These are phyloP conservation scores for Lentinula detonsa DNA, from an alignment of 768 basidiomycete species.

Conservation along the genomic window DNA sequence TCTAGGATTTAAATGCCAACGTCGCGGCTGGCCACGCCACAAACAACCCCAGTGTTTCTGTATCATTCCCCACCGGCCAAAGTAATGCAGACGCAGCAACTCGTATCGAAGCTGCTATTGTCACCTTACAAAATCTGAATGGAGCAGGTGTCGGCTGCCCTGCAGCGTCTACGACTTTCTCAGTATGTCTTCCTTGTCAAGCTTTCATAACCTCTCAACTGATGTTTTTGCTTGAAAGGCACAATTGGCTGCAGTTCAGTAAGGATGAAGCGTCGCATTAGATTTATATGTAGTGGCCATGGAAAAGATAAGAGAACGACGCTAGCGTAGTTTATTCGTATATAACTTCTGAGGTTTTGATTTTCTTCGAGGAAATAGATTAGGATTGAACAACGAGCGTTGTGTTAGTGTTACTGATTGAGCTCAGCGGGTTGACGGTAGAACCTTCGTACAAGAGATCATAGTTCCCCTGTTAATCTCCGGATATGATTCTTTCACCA, in stretches of 20 bases:
- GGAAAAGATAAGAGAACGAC: not conserved
- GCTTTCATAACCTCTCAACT: not conserved
- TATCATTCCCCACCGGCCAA: conserved; percentile 60
- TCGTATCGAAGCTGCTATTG: conserved; percentile 51
- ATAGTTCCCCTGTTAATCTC: no score
- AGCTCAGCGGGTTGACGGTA: no score
- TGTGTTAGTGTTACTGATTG: no score
- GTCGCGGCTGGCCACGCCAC: conserved; percentile 56
- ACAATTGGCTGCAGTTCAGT: conserved; percentile 6
- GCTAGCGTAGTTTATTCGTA: not conserved
- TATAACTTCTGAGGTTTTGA: no score
- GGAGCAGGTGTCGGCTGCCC: conserved; percentile 69
- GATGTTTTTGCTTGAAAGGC: not conserved
- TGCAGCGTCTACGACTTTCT: conserved; percentile 56
- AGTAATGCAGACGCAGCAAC: conserved; percentile 45
- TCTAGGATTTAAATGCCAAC: conserved; percentile 41
- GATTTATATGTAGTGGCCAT: no score
- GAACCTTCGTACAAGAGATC: no score
- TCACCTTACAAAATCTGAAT: conserved; percentile 69
- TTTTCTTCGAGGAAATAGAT: no score
- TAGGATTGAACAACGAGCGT: no score
- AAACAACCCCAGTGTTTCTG: conserved; percentile 54
- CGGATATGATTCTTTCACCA: no score
- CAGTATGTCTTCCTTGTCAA: conserved; percentile 14
- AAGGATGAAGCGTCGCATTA: not conserved